phyloP scores from a whole-genome alignment of 1,284 basidiomycete species.

The Gastroboletus turbinatus region DNA sequence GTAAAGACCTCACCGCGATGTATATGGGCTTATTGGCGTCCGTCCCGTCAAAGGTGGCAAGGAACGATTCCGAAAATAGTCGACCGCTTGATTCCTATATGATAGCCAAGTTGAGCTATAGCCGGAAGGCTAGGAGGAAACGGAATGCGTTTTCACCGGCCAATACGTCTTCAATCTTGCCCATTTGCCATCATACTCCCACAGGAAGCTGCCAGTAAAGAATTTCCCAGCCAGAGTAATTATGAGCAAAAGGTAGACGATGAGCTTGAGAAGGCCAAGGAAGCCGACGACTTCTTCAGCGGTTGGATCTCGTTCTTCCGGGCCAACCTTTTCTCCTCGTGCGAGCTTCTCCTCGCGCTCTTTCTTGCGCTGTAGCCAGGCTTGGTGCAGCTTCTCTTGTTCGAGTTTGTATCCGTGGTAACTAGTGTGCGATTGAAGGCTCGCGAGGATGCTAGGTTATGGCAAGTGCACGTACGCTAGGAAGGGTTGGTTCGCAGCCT shows the following conservation, averaged over 20 bases:
- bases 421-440: slow-evolving; percentile 38
- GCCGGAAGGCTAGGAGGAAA: neutral
- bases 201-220: slow-evolving; percentile 76
- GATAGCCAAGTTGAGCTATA: slow-evolving; percentile 9
- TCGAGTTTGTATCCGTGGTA: slow-evolving; percentile 67
- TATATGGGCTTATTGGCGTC: slow-evolving; percentile 76
- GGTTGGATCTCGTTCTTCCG: slow-evolving; percentile 70
- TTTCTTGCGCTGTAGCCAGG: slow-evolving; percentile 68
- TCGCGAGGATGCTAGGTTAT: neutral
- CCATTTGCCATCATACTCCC: slow-evolving; percentile 72
- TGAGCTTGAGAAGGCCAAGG: slow-evolving; percentile 64
- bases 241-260: slow-evolving; percentile 56
- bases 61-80: slow-evolving; percentile 69
- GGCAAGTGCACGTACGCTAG: slow-evolving; percentile 57
- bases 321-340: slow-evolving; percentile 68
- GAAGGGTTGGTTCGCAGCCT: slow-evolving; percentile 79
- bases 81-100: slow-evolving; percentile 53
- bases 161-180: slow-evolving; percentile 54
- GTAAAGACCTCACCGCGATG: slow-evolving; percentile 62
- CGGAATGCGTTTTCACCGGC: slow-evolving; percentile 47
- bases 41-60: slow-evolving; percentile 76
- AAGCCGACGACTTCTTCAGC: slow-evolving; percentile 63
- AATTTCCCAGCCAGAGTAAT: slow-evolving; percentile 70
- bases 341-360: slow-evolving; percentile 72
- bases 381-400: slow-evolving; percentile 59